Percentiles rank a stretch among this genome's conserved stretches.
These are phyloP conservation scores for Bromus sterilis DNA, from an alignment of 176 grass and related monocot species.

Conservation along the genomic window DNA sequence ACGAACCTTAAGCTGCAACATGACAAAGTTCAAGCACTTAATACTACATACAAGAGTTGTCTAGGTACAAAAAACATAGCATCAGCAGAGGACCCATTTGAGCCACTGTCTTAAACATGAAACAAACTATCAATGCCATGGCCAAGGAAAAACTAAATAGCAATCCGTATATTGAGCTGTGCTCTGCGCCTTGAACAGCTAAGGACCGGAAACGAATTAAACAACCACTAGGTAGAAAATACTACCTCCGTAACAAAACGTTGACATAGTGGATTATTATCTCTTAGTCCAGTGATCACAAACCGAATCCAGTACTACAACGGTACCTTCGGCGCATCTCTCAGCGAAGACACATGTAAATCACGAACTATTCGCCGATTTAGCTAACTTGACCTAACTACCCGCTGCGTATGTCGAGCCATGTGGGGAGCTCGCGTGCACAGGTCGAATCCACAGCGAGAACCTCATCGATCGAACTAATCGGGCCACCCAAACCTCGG, in stretches of 20 bases:
- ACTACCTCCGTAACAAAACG: too few relatives aligned
- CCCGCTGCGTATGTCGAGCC: neutral
- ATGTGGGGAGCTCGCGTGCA: neutral
- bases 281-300: neutral
- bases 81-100: neutral
- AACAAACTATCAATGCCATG: too few relatives aligned
- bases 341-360: neutral
- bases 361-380: neutral
- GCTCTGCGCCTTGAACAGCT: neutral
- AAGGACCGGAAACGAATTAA: neutral
- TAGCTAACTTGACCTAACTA: neutral
- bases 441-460: neutral
- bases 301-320: neutral
- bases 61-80: neutral
- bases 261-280: too few relatives aligned
- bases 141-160: too few relatives aligned
- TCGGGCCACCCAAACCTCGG: neutral
- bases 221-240: neutral
- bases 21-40: neutral
- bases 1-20: slow-evolving; percentile 9
- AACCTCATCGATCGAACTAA: neutral
- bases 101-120: too few relatives aligned
- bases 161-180: too few relatives aligned
- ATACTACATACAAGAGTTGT: neutral
- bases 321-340: neutral